Percentiles rank a stretch among this genome's conserved stretches.
These are phyloP conservation scores for Gloeophyllum trabeum DNA, from an alignment of 768 basidiomycete species.

Conservation along the genomic window DNA sequence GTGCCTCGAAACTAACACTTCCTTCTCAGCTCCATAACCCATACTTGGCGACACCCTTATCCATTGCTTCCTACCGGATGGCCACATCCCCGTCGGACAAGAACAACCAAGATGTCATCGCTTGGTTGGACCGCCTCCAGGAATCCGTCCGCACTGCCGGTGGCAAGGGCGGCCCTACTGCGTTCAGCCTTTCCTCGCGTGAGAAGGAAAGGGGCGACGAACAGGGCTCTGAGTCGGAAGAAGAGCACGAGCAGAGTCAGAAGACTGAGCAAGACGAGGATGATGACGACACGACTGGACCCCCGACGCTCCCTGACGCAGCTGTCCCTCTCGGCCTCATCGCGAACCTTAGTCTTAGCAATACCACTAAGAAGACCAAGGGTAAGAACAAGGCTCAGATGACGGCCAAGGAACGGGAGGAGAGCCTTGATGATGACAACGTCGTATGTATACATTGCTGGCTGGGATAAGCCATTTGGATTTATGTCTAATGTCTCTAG, in stretches of 20 bases:
- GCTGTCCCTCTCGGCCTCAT: conserved; percentile 69
- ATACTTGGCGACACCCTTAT: conserved; percentile 67
- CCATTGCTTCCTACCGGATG: conserved; percentile 69
- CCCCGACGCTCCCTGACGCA: conserved; percentile 47
- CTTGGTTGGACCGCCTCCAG: conserved; percentile 66
- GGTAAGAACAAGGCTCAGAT: conserved; percentile 19
- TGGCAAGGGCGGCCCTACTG: conserved; percentile 26
- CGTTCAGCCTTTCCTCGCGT: too few species aligned
- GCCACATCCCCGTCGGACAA: conserved; percentile 69
- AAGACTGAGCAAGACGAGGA: conserved; percentile 21
- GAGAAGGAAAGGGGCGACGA: conserved; percentile 27
- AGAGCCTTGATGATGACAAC: conserved; percentile 35
- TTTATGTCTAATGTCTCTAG: conserved; percentile 22
- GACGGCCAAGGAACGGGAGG: conserved; percentile 7
- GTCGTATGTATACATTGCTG: conserved; percentile 28
- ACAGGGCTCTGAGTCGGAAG: conserved; percentile 6
- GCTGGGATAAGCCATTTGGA: not conserved
- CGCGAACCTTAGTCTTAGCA: conserved; percentile 58
- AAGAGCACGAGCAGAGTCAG: conserved; percentile 31
- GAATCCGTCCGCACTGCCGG: conserved; percentile 41
- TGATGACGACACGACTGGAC: conserved; percentile 19
- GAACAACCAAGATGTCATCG: conserved; percentile 55
- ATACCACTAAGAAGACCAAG: conserved; percentile 33
- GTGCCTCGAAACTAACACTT: conserved; percentile 1
- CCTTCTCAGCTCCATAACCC: conserved; percentile 60